Base-by-base conservation (phyloP, 192 early-diverging fungal genomes). In the Backusella psychrophila region DNA sequence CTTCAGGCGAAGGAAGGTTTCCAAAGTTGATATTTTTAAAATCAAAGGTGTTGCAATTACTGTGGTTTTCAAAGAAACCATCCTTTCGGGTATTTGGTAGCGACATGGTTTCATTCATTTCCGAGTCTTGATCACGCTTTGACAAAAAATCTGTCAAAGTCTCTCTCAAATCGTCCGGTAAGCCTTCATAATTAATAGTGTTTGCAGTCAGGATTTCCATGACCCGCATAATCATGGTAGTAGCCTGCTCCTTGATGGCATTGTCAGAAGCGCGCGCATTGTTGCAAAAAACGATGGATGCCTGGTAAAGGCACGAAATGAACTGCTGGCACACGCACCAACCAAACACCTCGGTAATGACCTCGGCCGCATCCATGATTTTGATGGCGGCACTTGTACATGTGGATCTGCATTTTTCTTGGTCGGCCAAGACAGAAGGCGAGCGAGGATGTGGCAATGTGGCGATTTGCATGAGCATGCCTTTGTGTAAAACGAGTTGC, bases 321-420 rank as follows among this genome's bases (percentile, higher is more conserved):
- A 83, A 80, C 23, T 83, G 78, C 44, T 83, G 82, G 35, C 76
- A 83, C 1, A 77, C 78, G 39, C 82, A 83, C 82, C 78, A 80
- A 17, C 78, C 78, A 69, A 75, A 78, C 0, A 63, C 21, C 9
- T 67, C 26, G 38, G 72, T 78, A 12, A 83, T 77, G 14, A 49
- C 15, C 33, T 83, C 78, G 12, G 76, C 76, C 35, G 75, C 71
- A 0, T 74, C 73, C 1, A 83, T 77, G 4, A 83, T 73, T 2
- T 73, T 72, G 29, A 80, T 23, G 1, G 82, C 82, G 29, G 82
- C 72, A 49, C 42, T 52, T 0, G 77, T 71, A 69, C 82, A 83
- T 9, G 75, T 75, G 11, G 42, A 52, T 33, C 71, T 71, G 0
- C 68, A 76, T 21, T 23, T 56, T 15, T 56, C 52, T 21, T 63